Conservation (phyloP, 2,329 filamentous ascomycete genomes). For the Cladophialophora exuberans region DNA sequence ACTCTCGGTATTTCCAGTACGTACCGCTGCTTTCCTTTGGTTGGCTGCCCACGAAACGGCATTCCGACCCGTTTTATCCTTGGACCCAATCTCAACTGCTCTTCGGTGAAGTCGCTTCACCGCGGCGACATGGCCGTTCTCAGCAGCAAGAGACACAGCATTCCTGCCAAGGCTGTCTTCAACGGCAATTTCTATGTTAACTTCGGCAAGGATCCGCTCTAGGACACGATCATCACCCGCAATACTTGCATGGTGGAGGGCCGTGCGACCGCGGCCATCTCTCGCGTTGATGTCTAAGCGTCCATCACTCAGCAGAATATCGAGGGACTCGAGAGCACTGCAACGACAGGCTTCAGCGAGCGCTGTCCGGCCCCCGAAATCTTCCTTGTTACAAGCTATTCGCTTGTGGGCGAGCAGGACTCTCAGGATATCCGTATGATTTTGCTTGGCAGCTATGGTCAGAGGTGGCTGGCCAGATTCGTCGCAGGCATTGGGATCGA, state of each 20-base stretch:
- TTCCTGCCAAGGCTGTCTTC: slow-evolving; percentile 15
- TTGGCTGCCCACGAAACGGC: slow-evolving; percentile 20
- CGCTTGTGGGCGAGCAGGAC: slow-evolving; percentile 7
- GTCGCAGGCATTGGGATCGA: slow-evolving; percentile 18
- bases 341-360: slow-evolving; percentile 14
- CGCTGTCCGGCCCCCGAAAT: slow-evolving; percentile 8
- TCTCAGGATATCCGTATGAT: slow-evolving; percentile 18
- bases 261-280: slow-evolving; percentile 18
- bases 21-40: no score
- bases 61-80: slow-evolving; percentile 20
- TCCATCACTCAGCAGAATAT: slow-evolving; percentile 14
- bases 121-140: slow-evolving; percentile 1
- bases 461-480: slow-evolving; percentile 5
- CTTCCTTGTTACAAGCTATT: slow-evolving; percentile 12
- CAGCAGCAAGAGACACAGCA: slow-evolving; percentile 17
- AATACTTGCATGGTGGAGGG: slow-evolving; percentile 19
- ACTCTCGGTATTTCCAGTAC: slow-evolving; percentile 4
- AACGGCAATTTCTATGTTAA: slow-evolving; percentile 11
- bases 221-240: slow-evolving; percentile 9
- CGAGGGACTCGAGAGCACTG: slow-evolving; percentile 15
- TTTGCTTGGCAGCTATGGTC: slow-evolving; percentile 11
- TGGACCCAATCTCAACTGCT: slow-evolving; percentile 2
- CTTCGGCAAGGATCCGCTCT: slow-evolving; percentile 1
- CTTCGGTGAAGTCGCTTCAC: slow-evolving; percentile 7
- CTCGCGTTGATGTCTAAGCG: slow-evolving; percentile 18